Evolutionary conservation across 2,329 filamentous ascomycete species (phyloP).

Genomic region (Fonsecaea monophora): DNA sequence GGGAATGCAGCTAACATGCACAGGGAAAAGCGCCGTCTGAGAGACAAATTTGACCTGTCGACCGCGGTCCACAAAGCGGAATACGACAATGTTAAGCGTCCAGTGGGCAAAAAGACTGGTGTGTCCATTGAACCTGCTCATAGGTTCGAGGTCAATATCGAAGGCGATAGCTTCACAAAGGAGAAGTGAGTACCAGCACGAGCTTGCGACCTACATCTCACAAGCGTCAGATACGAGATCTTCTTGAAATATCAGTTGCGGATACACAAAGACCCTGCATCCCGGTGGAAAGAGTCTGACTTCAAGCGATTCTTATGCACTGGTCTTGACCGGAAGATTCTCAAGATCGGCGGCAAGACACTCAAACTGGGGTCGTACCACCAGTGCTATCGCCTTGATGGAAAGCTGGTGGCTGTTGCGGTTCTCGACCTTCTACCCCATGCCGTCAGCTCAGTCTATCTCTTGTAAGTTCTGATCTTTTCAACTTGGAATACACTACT

Average conservation of each 20-base stretch:
- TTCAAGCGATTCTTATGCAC: constrained; percentile 58
- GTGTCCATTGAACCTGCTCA: constrained; percentile 56
- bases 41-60: constrained; percentile 53
- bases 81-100: constrained; percentile 52
- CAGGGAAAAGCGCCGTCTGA: constrained; percentile 54
- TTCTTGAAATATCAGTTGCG: constrained; percentile 56
- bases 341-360: constrained; percentile 47
- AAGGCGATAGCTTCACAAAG: constrained; percentile 55
- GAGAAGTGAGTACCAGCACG: constrained; percentile 48
- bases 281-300: constrained; percentile 52
- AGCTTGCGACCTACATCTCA: background rate
- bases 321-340: constrained; percentile 51
- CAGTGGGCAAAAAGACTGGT: constrained; percentile 53
- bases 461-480: constrained; percentile 49
- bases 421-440: constrained; percentile 57
- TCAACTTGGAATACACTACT: background rate
- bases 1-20: constrained; percentile 18
- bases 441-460: constrained; percentile 58
- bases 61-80: constrained; percentile 53
- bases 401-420: constrained; percentile 56
- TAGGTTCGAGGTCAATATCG: constrained; percentile 57
- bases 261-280: constrained; percentile 54
- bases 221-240: constrained; percentile 48
- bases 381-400: constrained; percentile 59
- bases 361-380: constrained; percentile 58